Percentiles rank a stretch among this genome's conserved stretches.
Conservation (phyloP, 305 asterid genomes). For the Fraxinus sp. region DNA sequence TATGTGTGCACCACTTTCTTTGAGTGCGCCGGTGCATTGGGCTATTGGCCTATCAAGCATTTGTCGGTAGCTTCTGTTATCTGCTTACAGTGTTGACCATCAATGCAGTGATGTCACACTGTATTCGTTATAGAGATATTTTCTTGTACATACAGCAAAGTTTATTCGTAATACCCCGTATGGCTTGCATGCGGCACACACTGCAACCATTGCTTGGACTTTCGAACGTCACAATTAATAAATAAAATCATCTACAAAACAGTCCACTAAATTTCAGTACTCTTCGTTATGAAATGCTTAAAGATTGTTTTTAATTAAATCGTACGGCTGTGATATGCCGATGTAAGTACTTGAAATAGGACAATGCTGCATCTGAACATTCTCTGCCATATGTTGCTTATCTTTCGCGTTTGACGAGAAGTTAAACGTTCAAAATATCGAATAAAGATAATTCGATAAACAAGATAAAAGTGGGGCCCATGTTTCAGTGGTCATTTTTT, state of each 20-base stretch:
- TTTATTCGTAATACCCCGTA: not conserved
- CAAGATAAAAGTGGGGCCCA: slow-evolving; percentile 36
- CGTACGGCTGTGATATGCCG: not conserved
- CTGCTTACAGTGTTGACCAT: too few species aligned
- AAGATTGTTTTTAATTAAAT: not conserved
- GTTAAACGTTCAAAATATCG: not conserved
- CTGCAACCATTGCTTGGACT: not conserved
- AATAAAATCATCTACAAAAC: not conserved
- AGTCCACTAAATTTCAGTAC: not conserved
- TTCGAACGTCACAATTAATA: not conserved
- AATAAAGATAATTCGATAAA: slow-evolving; percentile 28
- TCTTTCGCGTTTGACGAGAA: slow-evolving; percentile 11
- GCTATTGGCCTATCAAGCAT: too few species aligned
- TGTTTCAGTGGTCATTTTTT: slow-evolving; percentile 18
- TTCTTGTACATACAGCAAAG: too few species aligned
- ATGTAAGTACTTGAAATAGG: not conserved
- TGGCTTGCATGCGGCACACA: not conserved
- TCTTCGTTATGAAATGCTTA: not conserved
- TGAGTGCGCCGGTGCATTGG: too few species aligned
- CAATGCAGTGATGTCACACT: too few species aligned
- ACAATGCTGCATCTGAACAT: not conserved
- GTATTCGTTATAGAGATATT: too few species aligned
- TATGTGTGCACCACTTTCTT: too few species aligned
- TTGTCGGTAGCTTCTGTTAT: too few species aligned
- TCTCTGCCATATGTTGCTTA: not conserved